A percentile compares a stretch with the other conserved stretches of the same genome.
These are phyloP conservation scores for Tulasnella sp. DNA, from an alignment of 768 basidiomycete genomes.

Conservation along the genomic window DNA sequence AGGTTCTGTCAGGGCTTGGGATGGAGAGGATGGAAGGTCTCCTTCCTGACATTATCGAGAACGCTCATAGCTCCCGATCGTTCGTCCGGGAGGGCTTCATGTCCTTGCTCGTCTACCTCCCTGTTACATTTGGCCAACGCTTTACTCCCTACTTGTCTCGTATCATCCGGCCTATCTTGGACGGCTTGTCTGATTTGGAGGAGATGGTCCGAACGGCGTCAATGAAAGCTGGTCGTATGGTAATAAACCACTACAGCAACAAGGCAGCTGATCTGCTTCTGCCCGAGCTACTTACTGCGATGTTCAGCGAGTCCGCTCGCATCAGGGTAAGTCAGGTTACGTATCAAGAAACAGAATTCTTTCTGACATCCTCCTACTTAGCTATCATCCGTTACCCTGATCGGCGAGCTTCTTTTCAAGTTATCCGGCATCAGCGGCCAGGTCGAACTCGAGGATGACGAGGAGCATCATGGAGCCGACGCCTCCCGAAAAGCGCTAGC, in stretches of 20 bases:
- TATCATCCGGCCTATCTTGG: slow-evolving; percentile 86
- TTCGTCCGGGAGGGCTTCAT: slow-evolving; percentile 98
- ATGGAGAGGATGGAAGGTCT: slow-evolving; percentile 94
- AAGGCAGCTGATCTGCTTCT: slow-evolving; percentile 88
- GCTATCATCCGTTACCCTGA: slow-evolving; percentile 93
- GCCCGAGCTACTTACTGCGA: slow-evolving; percentile 86
- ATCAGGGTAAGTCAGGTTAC: slow-evolving; percentile 52
- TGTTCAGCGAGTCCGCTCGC: slow-evolving; percentile 92
- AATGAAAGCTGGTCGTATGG: slow-evolving; percentile 98
- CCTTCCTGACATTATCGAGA: slow-evolving; percentile 86
- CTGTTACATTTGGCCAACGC: slow-evolving; percentile 90
- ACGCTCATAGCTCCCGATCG: slow-evolving; percentile 77
- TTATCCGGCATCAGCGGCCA: slow-evolving; percentile 93
- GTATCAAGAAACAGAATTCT: slow-evolving; percentile 10
- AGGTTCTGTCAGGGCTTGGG: slow-evolving; percentile 91
- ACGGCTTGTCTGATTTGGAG: slow-evolving; percentile 82
- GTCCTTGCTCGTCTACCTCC: slow-evolving; percentile 89
- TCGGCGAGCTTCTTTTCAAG: slow-evolving; percentile 93
- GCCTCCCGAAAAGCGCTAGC: slow-evolving; percentile 74
- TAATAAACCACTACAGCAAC: slow-evolving; percentile 85
- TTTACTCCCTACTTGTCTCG: slow-evolving; percentile 94
- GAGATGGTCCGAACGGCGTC: slow-evolving; percentile 96
- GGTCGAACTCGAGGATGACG: slow-evolving; percentile 50
- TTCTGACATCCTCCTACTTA: slow-evolving; percentile 23
- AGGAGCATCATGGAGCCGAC: slow-evolving; percentile 51